A percentile compares a stretch with the other conserved stretches of the same genome.
These are phyloP conservation scores for Chaetothyriales sp. DNA, from an alignment of 2,329 filamentous ascomycete species.

Conservation along the genomic window DNA sequence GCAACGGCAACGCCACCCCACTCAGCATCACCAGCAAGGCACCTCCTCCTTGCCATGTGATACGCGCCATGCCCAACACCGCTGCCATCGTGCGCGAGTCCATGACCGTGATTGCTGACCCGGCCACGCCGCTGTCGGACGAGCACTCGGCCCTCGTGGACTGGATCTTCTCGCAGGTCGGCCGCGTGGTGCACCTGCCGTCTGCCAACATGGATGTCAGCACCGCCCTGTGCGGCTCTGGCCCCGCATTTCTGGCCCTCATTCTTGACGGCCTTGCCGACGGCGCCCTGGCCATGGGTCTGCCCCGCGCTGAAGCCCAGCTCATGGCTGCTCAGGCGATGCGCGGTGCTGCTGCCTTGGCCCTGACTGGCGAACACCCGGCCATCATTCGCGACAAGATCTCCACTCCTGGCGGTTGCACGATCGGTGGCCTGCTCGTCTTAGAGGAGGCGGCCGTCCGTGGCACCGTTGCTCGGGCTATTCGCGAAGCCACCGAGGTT, in stretches of 20 bases:
- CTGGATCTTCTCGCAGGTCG: slow-evolving; percentile 42
- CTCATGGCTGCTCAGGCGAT: slow-evolving; percentile 49
- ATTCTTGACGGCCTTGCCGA: slow-evolving; percentile 46
- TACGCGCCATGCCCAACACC: slow-evolving; percentile 75
- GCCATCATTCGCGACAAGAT: slow-evolving; percentile 46
- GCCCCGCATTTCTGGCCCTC: slow-evolving; percentile 46
- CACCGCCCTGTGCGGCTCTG: slow-evolving; percentile 33
- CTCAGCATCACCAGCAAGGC: slow-evolving; percentile 26
- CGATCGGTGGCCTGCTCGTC: slow-evolving; percentile 45
- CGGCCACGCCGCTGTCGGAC: slow-evolving; percentile 31
- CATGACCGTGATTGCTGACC: slow-evolving; percentile 64
- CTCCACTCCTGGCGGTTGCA: slow-evolving; percentile 47
- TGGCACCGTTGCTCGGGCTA: slow-evolving; percentile 51
- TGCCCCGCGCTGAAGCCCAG: slow-evolving; percentile 44
- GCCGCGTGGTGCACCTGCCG: slow-evolving; percentile 18
- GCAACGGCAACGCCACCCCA: slow-evolving; percentile 23
- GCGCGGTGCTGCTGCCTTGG: slow-evolving; percentile 42
- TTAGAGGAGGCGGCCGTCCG: slow-evolving; percentile 67
- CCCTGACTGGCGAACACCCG: slow-evolving; percentile 45
- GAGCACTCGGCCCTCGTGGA: slow-evolving; percentile 31
- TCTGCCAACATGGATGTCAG: slow-evolving; percentile 17
- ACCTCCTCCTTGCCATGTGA: slow-evolving; percentile 37
- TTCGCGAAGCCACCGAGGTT: slow-evolving; percentile 45
- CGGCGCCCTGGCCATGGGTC: slow-evolving; percentile 47
- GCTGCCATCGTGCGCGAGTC: slow-evolving; percentile 62